These are phyloP conservation scores for Olyra latifolia DNA, from an alignment of 176 grass and related monocot species.

Conservation along the genomic window DNA sequence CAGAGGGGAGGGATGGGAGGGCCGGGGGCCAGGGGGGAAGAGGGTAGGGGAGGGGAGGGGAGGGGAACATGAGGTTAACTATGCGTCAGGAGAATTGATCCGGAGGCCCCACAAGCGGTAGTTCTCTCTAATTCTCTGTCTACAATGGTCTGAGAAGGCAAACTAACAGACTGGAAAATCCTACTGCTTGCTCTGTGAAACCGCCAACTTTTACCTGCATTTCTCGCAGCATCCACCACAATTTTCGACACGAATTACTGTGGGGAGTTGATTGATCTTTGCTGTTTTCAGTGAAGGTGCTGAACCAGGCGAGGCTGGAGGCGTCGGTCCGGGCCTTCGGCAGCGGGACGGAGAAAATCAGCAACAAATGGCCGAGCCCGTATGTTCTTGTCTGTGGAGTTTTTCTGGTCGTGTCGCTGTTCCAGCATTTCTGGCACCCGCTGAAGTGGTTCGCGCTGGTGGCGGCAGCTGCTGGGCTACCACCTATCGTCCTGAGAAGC, in stretches of 20 bases:
- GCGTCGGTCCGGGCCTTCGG: conserved; percentile 76
- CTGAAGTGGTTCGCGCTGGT: conserved; percentile 75
- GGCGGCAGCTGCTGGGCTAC: conserved; percentile 44
- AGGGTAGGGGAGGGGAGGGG: too few species aligned
- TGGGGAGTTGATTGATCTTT: neutral
- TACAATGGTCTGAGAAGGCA: too few species aligned
- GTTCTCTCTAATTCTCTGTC: too few species aligned
- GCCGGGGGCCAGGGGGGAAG: too few species aligned
- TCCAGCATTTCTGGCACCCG: conserved; percentile 75
- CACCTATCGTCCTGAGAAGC: conserved; percentile 51
- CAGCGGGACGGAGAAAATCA: conserved; percentile 31
- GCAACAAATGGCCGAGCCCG: conserved; percentile 85
- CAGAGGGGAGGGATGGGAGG: too few species aligned
- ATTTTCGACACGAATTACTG: neutral
- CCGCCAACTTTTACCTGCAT: neutral
- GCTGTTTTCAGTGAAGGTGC: conserved; percentile 60
- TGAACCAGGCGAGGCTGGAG: conserved; percentile 86
- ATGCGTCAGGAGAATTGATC: too few species aligned
- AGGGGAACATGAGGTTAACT: too few species aligned
- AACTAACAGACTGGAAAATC: too few species aligned
- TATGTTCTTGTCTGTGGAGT: conserved; percentile 60
- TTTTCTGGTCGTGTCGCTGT: conserved; percentile 65
- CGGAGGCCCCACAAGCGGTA: too few species aligned
- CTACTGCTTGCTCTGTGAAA: neutral
- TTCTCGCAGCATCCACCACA: neutral